phyloP scores from a whole-genome alignment of 192 early-diverging fungal genomes.

The Gaertneriomyces semiglobifer region DNA sequence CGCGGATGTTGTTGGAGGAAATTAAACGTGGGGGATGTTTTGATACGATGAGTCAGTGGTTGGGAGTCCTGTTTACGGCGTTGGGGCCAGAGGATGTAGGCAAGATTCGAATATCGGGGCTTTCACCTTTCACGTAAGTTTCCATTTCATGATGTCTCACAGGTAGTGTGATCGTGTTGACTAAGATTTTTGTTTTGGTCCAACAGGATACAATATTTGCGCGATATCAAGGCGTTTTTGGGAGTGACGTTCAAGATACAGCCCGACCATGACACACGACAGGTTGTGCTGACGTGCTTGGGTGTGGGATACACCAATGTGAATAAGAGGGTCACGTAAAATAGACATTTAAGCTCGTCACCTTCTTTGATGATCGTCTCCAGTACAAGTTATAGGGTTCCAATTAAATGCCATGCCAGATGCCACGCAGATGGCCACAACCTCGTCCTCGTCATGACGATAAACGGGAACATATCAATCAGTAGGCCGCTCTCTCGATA shows the following conservation, averaged over 20 bases:
- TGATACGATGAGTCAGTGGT: slow-evolving; percentile 83
- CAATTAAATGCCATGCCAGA: too few relatives aligned
- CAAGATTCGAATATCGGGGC: slow-evolving; percentile 78
- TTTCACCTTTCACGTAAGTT: slow-evolving; percentile 82
- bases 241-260: slow-evolving; percentile 90
- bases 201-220: slow-evolving; percentile 79
- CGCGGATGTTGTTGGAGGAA: slow-evolving; percentile 77
- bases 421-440: too few relatives aligned
- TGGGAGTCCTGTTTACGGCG: slow-evolving; percentile 81
- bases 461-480: too few relatives aligned
- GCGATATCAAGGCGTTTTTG: slow-evolving; percentile 87
- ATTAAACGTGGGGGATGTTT: slow-evolving; percentile 85
- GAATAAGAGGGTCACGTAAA: slow-evolving; percentile 64
- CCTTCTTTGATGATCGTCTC: too few relatives aligned
- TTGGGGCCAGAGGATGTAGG: slow-evolving; percentile 90
- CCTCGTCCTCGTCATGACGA: too few relatives aligned
- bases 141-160: neutral
- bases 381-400: too few relatives aligned
- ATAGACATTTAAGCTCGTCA: too few relatives aligned
- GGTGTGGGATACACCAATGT: slow-evolving; percentile 88
- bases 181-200: neutral
- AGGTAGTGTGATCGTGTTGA: neutral
- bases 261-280: slow-evolving; percentile 67
- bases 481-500: too few relatives aligned
- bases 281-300: slow-evolving; percentile 78